A percentile compares a stretch with the other conserved stretches of the same genome.
These are phyloP conservation scores for Amylostereum areolatum DNA, from an alignment of 1,284 basidiomycete species.

Conservation along the genomic window DNA sequence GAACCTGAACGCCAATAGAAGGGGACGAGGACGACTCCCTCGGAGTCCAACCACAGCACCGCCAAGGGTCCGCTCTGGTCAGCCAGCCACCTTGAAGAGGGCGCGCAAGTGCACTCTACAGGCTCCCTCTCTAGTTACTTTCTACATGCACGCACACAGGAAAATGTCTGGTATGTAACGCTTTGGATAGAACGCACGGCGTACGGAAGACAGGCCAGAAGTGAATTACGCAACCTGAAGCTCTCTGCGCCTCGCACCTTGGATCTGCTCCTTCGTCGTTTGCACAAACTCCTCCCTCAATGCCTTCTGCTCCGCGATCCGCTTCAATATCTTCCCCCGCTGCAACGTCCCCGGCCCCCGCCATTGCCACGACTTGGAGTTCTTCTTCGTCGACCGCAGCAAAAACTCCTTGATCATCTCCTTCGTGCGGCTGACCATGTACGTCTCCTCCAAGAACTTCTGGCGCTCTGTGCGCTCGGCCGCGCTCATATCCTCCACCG, in stretches of 20 bases:
- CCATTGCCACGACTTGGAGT: conserved; percentile 40
- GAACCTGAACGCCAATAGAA: no score
- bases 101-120: no score
- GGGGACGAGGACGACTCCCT: no score
- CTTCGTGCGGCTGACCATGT: conserved; percentile 40
- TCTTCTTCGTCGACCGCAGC: conserved; percentile 39
- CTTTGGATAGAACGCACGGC: no score
- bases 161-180: no score
- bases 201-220: no score
- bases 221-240: no score
- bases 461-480: not conserved
- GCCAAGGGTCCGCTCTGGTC: no score
- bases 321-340: conserved; percentile 36
- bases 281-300: conserved; percentile 49
- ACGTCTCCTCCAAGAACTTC: conserved; percentile 53
- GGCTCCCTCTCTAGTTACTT: no score
- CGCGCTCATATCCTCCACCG: not conserved
- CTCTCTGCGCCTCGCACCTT: conserved; percentile 35
- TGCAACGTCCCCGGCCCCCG: conserved; percentile 26
- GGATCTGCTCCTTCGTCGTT: conserved; percentile 35
- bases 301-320: conserved; percentile 48
- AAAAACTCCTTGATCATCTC: conserved; percentile 36
- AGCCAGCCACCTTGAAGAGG: no score
- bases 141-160: no score
- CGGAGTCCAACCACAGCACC: no score